These are phyloP conservation scores for Eragrostis nindensis DNA, from an alignment of 176 grass and related monocot species.

Conservation along the genomic window DNA sequence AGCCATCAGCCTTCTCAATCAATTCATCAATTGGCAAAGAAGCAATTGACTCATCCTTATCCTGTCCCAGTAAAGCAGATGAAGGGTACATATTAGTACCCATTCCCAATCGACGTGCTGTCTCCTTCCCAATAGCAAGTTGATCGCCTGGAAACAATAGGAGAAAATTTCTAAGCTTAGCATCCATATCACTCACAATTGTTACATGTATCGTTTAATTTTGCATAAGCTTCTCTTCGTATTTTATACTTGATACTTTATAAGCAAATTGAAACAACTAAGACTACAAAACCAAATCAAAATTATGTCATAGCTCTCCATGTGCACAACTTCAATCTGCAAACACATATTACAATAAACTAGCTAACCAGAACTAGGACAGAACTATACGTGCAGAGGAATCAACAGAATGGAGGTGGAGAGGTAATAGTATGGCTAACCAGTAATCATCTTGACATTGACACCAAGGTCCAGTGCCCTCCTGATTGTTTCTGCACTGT, in stretches of 20 bases:
- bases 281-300: background rate
- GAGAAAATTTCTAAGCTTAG: background rate
- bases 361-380: background rate
- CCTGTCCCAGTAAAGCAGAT: slow-evolving; percentile 80
- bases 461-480: slow-evolving; percentile 87
- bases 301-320: background rate
- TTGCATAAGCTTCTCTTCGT: background rate
- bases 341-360: background rate
- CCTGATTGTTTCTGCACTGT: slow-evolving; percentile 90
- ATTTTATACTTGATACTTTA: background rate
- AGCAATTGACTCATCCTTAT: slow-evolving; percentile 76
- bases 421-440: slow-evolving; percentile 35
- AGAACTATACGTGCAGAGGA: background rate
- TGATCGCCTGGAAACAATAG: slow-evolving; percentile 64
- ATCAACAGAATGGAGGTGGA: background rate
- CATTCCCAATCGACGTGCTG: slow-evolving; percentile 85
- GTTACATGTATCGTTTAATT: background rate
- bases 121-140: slow-evolving; percentile 92
- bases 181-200: slow-evolving; percentile 1
- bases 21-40: slow-evolving; percentile 84
- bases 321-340: background rate
- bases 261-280: background rate
- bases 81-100: slow-evolving; percentile 98
- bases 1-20: slow-evolving; percentile 94
- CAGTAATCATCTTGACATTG: slow-evolving; percentile 97